A percentile compares a stretch with the other conserved stretches of the same genome.
phyloP scores from a whole-genome alignment of 1,139 yeast species.

The Candida tropicalis region DNA sequence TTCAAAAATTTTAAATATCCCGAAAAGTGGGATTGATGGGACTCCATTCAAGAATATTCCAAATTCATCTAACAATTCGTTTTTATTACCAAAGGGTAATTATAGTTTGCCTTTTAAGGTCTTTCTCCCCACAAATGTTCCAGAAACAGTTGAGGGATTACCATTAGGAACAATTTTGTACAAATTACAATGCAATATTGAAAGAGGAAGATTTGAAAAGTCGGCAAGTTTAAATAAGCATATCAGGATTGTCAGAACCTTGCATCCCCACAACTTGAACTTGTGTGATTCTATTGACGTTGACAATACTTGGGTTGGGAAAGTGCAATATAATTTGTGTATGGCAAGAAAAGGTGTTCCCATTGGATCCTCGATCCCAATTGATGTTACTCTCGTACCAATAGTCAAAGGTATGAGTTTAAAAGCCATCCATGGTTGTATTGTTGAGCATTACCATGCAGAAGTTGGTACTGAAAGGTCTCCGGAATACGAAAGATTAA shows the following conservation, averaged over 20 bases:
- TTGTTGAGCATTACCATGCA: conserved; percentile 54
- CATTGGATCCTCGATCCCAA: conserved; percentile 56
- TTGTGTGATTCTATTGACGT: conserved; percentile 59
- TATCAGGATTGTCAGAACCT: conserved; percentile 47
- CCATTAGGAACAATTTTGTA: conserved; percentile 58
- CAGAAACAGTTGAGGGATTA: conserved; percentile 72
- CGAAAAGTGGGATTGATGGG: conserved; percentile 46
- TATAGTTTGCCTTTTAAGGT: conserved; percentile 65
- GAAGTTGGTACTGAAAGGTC: conserved; percentile 34
- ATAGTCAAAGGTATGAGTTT: conserved; percentile 55
- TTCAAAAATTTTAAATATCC: conserved; percentile 25
- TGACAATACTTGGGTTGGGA: conserved; percentile 65
- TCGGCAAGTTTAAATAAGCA: conserved; percentile 35
- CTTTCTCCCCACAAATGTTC: conserved; percentile 57
- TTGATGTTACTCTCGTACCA: conserved; percentile 59
- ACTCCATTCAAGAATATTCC: conserved; percentile 39
- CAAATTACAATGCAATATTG: conserved; percentile 55
- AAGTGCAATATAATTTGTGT: conserved; percentile 62
- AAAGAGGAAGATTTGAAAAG: conserved; percentile 54
- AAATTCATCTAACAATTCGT: conserved; percentile 34
- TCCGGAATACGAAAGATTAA: conserved; percentile 47
- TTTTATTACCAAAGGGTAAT: conserved; percentile 62
- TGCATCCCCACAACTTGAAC: conserved; percentile 52
- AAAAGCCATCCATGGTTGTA: conserved; percentile 49
- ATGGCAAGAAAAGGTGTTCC: conserved; percentile 62